Base-by-base conservation (phyloP, 345 rosid genomes). In the Kandelia obovata region DNA sequence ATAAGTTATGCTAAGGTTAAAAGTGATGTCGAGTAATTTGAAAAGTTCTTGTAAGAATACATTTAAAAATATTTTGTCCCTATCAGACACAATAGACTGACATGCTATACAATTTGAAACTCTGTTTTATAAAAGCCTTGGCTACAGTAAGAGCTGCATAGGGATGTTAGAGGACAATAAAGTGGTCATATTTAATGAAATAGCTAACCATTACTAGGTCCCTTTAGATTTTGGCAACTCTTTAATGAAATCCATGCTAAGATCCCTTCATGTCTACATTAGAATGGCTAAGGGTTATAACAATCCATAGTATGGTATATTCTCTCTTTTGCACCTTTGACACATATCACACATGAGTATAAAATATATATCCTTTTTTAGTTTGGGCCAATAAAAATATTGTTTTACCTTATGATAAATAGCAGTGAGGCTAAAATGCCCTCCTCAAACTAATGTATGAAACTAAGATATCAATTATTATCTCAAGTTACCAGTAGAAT, bases 231-330 rank as follows among this genome's bases (percentile, higher is more conserved):
- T 51, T 3, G 2, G 23, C 21, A 52, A 19, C 7, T 9, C 7
- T 16, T 5, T 6, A 1, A 53, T 53, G 5, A 53, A 53, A 8
- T 52, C 23, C 21, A 52, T 19, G 2, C 9, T 2, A 1, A 53
- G 8, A 0, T 53, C 25, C 25, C 2, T 21, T 3, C 10, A 53
- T 0, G 5, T 10, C 5, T 53, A 5, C 0, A 1, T 1, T 0
- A 25, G 8, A 5, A 53, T 53, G 1, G 25, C 2, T 5, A n/a
- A 5, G 2, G 57, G 25, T 53, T 53, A 23, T 1, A 53, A 9
- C 2, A 53, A 6, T 0, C 25, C 2, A 19, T 2, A 1, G 4
- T 0, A 2, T 2, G 0, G 6, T 3, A 19, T 3, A 53, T 6
- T 21, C 25, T 53, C 25, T 0, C 10, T 1, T n/a, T 53, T 53